A percentile compares a stretch with the other conserved stretches of the same genome.
phyloP scores from a whole-genome alignment of 2,329 filamentous ascomycete genomes.

The Endoconidiophora laricicola region DNA sequence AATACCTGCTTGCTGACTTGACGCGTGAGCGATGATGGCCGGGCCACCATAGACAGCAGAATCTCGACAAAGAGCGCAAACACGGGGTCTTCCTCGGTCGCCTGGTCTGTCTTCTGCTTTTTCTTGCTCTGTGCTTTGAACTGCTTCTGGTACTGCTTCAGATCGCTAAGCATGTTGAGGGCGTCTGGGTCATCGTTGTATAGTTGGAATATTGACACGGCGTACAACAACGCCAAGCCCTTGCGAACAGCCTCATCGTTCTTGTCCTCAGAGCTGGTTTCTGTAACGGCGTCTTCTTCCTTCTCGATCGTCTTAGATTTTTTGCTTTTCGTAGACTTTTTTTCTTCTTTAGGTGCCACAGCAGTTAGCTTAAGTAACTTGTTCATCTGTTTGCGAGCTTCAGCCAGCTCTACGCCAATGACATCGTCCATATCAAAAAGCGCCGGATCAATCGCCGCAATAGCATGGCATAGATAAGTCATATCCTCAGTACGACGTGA shows the following conservation, averaged over 20 bases:
- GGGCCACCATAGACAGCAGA: constrained; percentile 73
- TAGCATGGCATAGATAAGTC: constrained; percentile 34
- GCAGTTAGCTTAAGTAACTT: constrained; percentile 31
- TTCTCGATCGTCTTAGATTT: background rate
- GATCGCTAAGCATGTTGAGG: constrained; percentile 62
- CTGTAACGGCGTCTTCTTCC: background rate
- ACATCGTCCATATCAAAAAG: constrained; percentile 39
- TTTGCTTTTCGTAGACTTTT: constrained; percentile 1
- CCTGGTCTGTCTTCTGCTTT: constrained; percentile 43
- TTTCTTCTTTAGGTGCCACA: constrained; percentile 15
- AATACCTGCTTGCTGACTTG: constrained; percentile 84
- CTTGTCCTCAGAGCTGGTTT: constrained; percentile 15
- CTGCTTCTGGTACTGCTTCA: constrained; percentile 59
- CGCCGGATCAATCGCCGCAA: constrained; percentile 35
- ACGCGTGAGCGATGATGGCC: constrained; percentile 67
- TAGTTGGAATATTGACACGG: constrained; percentile 69
- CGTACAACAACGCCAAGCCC: constrained; percentile 65
- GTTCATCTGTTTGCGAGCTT: constrained; percentile 34
- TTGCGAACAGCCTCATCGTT: constrained; percentile 30
- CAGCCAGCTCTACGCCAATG: constrained; percentile 34
- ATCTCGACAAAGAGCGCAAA: constrained; percentile 62
- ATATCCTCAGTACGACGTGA: constrained; percentile 37
- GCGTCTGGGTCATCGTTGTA: constrained; percentile 84
- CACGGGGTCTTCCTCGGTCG: constrained; percentile 5
- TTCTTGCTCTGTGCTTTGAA: constrained; percentile 31